Evolutionary conservation across 2,329 filamentous ascomycete genomes (phyloP).

Genomic region (Fonsecaea nubica): DNA sequence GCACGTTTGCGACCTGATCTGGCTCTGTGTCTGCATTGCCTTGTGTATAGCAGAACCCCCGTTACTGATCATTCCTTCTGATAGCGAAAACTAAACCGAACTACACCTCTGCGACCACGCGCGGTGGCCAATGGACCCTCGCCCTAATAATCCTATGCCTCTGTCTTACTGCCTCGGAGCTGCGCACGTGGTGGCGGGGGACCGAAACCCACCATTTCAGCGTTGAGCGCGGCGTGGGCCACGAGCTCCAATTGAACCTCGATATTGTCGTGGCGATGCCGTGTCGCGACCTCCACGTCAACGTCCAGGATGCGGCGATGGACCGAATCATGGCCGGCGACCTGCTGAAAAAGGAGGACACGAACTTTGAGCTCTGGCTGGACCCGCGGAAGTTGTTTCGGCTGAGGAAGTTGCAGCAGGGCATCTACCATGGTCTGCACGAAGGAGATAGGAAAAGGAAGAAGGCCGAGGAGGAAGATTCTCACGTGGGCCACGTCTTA

Average conservation of each 20-base stretch:
- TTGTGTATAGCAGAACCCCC: background rate
- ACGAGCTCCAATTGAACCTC: conserved; percentile 90
- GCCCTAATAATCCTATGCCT: conserved; percentile 76
- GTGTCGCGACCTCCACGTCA: conserved; percentile 88
- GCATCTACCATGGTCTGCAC: conserved; percentile 57
- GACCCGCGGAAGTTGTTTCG: conserved; percentile 47
- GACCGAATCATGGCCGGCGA: conserved; percentile 86
- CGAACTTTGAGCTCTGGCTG: conserved; percentile 79
- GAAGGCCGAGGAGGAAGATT: conserved; percentile 66
- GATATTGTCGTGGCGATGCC: conserved; percentile 91
- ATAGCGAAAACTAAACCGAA: conserved; percentile 93
- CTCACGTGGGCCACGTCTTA: conserved; percentile 91
- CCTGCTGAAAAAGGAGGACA: conserved; percentile 75
- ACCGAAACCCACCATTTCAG: conserved; percentile 86
- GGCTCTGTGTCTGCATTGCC: background rate
- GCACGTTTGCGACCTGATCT: background rate
- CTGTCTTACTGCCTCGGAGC: conserved; percentile 77
- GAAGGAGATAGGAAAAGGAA: conserved; percentile 67
- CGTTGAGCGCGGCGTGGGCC: conserved; percentile 89
- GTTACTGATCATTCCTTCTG: conserved; percentile 15
- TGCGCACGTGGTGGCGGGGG: conserved; percentile 82
- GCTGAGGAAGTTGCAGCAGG: conserved; percentile 62
- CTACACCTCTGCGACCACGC: conserved; percentile 82
- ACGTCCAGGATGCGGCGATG: conserved; percentile 93
- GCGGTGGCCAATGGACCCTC: conserved; percentile 93